Conservation (phyloP, 2,329 filamentous ascomycete species). For the Xylariaceae sp. region DNA sequence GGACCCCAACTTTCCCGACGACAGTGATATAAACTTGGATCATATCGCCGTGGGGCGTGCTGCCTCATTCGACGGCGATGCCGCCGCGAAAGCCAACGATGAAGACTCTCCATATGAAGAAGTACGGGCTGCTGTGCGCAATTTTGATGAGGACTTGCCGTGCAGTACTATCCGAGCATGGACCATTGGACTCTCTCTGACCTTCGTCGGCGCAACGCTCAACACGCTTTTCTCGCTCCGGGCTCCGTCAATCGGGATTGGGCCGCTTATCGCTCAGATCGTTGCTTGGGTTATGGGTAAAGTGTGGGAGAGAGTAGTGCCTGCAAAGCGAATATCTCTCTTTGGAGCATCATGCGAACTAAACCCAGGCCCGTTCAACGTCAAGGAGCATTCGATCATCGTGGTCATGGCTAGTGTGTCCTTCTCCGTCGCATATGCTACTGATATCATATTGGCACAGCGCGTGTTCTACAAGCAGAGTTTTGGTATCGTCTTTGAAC, state of each 20-base stretch:
- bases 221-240: conserved; percentile 60
- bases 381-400: conserved; percentile 65
- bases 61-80: conserved; percentile 26
- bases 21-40: conserved; percentile 35
- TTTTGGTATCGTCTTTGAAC: conserved; percentile 60
- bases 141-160: conserved; percentile 59
- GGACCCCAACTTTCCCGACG: conserved; percentile 46
- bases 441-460: conserved; percentile 67
- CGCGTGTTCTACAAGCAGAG: conserved; percentile 65
- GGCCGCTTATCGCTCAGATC: conserved; percentile 57
- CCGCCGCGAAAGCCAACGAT: conserved; percentile 34
- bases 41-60: conserved; percentile 20
- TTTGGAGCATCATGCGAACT: conserved; percentile 52
- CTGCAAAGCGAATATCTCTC: conserved; percentile 42
- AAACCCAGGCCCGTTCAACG: conserved; percentile 65
- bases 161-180: conserved; percentile 62
- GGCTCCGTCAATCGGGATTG: conserved; percentile 56
- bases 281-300: conserved; percentile 59
- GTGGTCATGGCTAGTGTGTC: conserved; percentile 67
- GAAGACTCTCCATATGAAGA: conserved; percentile 61
- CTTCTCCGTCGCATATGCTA: conserved; percentile 65
- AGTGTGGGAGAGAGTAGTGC: conserved; percentile 53
- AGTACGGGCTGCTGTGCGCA: conserved; percentile 57
- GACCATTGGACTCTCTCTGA: conserved; percentile 54
- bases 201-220: conserved; percentile 52